Conservation (phyloP, 495 filamentous ascomycete genomes). For the Letharia lupina region DNA sequence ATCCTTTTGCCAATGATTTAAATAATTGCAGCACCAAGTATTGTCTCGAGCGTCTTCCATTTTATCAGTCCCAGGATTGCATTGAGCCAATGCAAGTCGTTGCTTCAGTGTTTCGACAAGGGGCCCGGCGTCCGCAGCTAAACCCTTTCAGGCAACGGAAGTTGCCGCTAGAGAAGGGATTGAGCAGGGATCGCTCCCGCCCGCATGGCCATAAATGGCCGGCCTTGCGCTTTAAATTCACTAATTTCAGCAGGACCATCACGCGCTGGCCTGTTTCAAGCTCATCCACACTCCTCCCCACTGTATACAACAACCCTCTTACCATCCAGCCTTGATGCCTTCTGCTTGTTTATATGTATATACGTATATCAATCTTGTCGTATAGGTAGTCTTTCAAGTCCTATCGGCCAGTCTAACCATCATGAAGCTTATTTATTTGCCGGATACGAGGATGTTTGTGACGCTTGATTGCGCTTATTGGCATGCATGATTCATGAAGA, state of each 20-base stretch:
- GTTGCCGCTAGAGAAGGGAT: background rate
- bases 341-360: background rate
- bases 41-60: no score
- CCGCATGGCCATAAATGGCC: background rate
- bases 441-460: background rate
- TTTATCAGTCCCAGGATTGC: no score
- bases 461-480: slow-evolving; percentile 6
- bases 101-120: no score
- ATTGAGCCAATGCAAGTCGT: no score
- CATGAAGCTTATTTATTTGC: slow-evolving; percentile 4
- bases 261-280: background rate
- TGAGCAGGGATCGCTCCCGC: background rate
- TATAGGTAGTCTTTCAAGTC: background rate
- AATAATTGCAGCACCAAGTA: no score
- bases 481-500: slow-evolving; percentile 19
- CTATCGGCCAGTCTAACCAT: background rate
- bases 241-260: background rate
- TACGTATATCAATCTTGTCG: background rate
- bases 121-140: background rate
- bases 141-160: background rate
- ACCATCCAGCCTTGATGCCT: background rate
- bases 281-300: background rate
- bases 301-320: background rate
- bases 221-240: background rate
- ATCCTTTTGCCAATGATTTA: no score